Evolutionary conservation across 768 basidiomycete species (phyloP), one percentile per base, ranked within the genome.

Genomic region (Steccherinum ochraceum): DNA sequence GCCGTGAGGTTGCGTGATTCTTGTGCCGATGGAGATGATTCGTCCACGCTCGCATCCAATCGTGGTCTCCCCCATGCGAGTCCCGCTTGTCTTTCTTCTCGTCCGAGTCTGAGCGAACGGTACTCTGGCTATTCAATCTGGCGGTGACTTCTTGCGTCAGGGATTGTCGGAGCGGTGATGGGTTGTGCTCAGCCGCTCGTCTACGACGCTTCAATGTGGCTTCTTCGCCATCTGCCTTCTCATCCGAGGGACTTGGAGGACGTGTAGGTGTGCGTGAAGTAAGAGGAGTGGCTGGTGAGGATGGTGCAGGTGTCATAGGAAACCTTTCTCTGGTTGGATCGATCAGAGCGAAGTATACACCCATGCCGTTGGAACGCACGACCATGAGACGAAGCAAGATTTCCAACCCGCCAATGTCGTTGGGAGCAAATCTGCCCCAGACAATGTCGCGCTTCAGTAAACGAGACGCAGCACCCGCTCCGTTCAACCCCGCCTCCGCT

Each of bases 251-350:
- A 7, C 75, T 70, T 10, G 65, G 60, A 3, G 65, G 61, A 7
- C 79, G 75, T 24, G 74, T 71, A 19, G 50, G 61, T 26, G 60
- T 61, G 27, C 57, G 45, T 3, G 73, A 74, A 0, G 66, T 60
- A 3, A 55, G 62, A 12, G 80, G 79, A 0, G 79, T 78, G 0
- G 67, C 58, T 1, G 77, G 78, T 4, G 40, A 42, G 4, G 60
- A 61, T 7, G 65, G 58, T 16, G 59, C 44, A 4, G 63, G 65
- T 27, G 63, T 66, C 23, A 62, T 40, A 2, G 64, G 67, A 56
- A 86, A 86, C 49, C 64, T 72, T 58, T 83, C 79, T 40, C 80
- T 65, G 18, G 73, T 75, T 0, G 83, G 79, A 55, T 88, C 83
- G 10, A 85, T 74, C n/a, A 88, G 60, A 0, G 64, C 65, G 53